These are phyloP conservation scores for Lolium multiflorum DNA, from an alignment of 176 grass and related monocot genomes.

Conservation along the genomic window DNA sequence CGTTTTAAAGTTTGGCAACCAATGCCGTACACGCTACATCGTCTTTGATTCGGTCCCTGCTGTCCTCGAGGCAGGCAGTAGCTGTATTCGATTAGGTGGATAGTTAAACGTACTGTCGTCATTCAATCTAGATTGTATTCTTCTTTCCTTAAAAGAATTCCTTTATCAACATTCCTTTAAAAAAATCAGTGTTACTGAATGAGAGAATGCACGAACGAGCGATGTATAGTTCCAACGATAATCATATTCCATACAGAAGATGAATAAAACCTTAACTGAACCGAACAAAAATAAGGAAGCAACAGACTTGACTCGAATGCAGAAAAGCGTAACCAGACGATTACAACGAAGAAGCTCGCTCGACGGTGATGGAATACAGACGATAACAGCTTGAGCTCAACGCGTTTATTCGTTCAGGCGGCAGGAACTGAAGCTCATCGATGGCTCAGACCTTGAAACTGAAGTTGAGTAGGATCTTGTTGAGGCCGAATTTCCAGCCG, in stretches of 20 bases:
- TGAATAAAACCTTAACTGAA: too few relatives aligned
- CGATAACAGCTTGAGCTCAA: neutral
- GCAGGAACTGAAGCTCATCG: neutral
- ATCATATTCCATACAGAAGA: neutral
- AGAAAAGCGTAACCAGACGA: too few relatives aligned
- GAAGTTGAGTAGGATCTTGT: slow-evolving; percentile 68
- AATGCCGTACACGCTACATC: neutral
- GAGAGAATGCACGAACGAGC: too few relatives aligned
- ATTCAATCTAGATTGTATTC: neutral
- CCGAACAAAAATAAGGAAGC: too few relatives aligned
- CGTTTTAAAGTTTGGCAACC: too few relatives aligned
- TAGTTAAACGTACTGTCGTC: neutral
- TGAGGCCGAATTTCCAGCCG: slow-evolving; percentile 66
- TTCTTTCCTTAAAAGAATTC: too few relatives aligned
- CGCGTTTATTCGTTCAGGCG: neutral
- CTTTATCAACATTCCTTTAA: too few relatives aligned
- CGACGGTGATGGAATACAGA: neutral
- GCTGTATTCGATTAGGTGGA: neutral
- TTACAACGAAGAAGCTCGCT: too few relatives aligned
- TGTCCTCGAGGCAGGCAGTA: neutral
- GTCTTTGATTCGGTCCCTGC: neutral
- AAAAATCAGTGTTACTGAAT: too few relatives aligned
- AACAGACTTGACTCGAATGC: too few relatives aligned
- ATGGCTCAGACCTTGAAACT: slow-evolving; percentile 59
- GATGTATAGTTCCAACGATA: too few relatives aligned